These are phyloP conservation scores for Fomitopsis palustris DNA, from an alignment of 1,284 basidiomycete genomes.

Conservation along the genomic window DNA sequence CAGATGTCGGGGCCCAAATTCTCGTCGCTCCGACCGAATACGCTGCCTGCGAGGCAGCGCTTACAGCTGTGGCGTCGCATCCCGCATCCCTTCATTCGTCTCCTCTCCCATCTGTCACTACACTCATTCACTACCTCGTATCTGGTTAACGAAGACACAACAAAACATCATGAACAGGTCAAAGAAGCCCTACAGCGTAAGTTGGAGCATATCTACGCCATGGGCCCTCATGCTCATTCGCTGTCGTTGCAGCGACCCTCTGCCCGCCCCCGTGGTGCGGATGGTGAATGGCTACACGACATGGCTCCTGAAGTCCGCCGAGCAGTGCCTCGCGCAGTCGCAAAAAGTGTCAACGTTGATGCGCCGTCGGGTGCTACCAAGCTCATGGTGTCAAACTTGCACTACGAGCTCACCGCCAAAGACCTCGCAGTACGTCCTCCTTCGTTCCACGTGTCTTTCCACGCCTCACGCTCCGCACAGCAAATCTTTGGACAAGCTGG, in stretches of 20 bases:
- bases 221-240: neutral
- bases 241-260: constrained; percentile 39
- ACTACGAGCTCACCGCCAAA: constrained; percentile 89
- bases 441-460: neutral
- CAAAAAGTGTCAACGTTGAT: constrained; percentile 13
- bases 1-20: neutral
- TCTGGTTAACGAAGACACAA: neutral
- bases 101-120: neutral
- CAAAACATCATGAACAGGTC: constrained; percentile 14
- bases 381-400: constrained; percentile 84
- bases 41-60: neutral
- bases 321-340: constrained; percentile 8
- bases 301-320: constrained; percentile 48
- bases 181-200: constrained; percentile 50
- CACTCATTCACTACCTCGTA: neutral
- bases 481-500: constrained; percentile 91
- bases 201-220: constrained; percentile 14
- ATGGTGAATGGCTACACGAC: constrained; percentile 68
- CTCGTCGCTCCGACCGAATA: neutral
- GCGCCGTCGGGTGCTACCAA: constrained; percentile 47
- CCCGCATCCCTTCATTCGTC: neutral
- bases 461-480: constrained; percentile 37
- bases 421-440: constrained; percentile 75
- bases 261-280: constrained; percentile 38
- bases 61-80: neutral